Evolutionary conservation across 805 yeast species (phyloP), one percentile per base, ranked within the genome.

Genomic region (Barnettozyma wickerhamii): DNA sequence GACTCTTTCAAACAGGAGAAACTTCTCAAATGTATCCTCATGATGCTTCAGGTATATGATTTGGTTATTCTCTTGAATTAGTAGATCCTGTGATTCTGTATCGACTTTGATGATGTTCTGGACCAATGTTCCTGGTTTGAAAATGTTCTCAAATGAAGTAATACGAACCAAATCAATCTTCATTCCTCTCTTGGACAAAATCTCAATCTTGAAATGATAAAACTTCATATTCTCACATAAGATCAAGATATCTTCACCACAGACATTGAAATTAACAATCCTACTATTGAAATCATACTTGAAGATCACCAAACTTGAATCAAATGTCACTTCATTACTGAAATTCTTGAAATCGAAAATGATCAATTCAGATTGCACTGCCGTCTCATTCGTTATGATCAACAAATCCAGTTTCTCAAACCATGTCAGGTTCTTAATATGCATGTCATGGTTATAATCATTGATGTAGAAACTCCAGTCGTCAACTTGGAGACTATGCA

Each of bases 391-490:
- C 1, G 56, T 44, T 2, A 51, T 33, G 7, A 56, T 40, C 15
- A 56, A 40, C 9, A 53, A 32, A 30, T 52, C 41, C 24, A 47
- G 21, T 19, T 37, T 37, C 1, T 41, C 45, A 21, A 47, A 49
- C 58, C 58, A 55, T 9, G 53, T 40, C 19, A 54, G 7, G 15
- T 48, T 44, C 7, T 40, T 38, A 20, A 55, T 33, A 14, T 41
- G 19, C 21, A 54, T 35, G 13, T 52, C 56, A 26, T 53, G 51
- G 26, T 45, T 47, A 30, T 42, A 49, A 27, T 53, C 59, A 42
- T 60, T 56, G 23, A 45, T 46, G 41, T 56, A 60, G 32, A 48
- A 43, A 39, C 52, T 47, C 64, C 64, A 60, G 19, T 49, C 50
- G 14, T 46, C 46, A 9, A 48, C 48, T 6, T 20, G 19, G 17